Conservation (phyloP, 2,329 filamentous ascomycete genomes). For the Cordyceps militaris region DNA sequence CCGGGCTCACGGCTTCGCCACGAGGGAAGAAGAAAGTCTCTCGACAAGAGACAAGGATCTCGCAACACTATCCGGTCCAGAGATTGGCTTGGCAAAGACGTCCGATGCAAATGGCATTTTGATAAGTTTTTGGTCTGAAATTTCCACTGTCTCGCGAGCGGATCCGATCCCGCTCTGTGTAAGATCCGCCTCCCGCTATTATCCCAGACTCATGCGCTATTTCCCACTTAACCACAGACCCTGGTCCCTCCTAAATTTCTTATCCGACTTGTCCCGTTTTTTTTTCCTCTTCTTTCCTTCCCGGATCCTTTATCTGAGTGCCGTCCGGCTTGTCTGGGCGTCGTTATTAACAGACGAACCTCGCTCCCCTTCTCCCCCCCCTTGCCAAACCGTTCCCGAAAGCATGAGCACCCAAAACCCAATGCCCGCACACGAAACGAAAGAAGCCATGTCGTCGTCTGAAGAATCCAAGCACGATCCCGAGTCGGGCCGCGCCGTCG, state of each 20-base stretch:
- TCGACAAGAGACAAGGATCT: neutral
- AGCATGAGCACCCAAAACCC: neutral
- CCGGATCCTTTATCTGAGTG: neutral
- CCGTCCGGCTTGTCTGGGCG: too few species aligned
- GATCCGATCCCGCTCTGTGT: conserved; percentile 10
- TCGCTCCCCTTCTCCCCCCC: neutral
- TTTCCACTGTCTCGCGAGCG: conserved; percentile 2
- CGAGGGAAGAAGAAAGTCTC: neutral
- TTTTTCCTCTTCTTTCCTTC: neutral
- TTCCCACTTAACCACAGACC: conserved; percentile 7
- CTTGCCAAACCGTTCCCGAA: neutral
- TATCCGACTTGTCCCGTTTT: conserved; percentile 9
- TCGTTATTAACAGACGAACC: conserved; percentile 8
- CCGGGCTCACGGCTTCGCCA: too few species aligned
- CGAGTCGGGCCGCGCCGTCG: conserved; percentile 14
- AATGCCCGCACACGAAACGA: neutral
- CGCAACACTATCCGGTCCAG: neutral
- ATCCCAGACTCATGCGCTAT: conserved; percentile 6
- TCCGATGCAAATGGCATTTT: neutral
- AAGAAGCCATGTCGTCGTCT: conserved; percentile 9
- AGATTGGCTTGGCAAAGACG: neutral
- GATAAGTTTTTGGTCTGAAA: neutral
- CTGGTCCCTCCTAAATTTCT: conserved; percentile 8
- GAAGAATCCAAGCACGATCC: conserved; percentile 13
- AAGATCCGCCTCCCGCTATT: conserved; percentile 13